Percentiles rank a stretch among this genome's conserved stretches.
Evolutionary conservation across 1,139 yeast genomes (phyloP).

Genomic region (Zhuliangozyma parablackwelliae): DNA sequence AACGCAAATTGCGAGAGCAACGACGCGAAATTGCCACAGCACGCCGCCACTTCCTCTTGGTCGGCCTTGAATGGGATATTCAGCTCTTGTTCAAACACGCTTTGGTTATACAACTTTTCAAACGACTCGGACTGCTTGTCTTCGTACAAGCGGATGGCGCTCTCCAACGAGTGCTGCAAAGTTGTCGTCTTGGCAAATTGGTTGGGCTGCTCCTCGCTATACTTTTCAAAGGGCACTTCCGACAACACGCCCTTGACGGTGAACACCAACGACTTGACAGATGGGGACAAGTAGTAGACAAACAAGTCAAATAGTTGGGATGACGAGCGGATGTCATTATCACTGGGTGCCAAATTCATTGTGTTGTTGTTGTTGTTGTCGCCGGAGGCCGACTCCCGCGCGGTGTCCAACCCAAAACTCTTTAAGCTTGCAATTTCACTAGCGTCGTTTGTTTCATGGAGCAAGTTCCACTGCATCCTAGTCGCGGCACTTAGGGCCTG

Average conservation of each 20-base stretch:
- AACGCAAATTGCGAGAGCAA: conserved; percentile 59
- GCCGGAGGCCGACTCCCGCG: conserved; percentile 10
- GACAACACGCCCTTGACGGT: conserved; percentile 60
- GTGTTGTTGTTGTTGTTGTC: conserved; percentile 16
- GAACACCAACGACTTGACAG: conserved; percentile 61
- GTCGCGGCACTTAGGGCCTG: conserved; percentile 68
- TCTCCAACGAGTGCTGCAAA: conserved; percentile 44
- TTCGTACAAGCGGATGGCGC: conserved; percentile 54
- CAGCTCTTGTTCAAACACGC: conserved; percentile 38
- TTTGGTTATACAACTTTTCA: conserved; percentile 54
- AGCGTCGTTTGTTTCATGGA: conserved; percentile 18
- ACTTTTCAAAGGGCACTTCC: conserved; percentile 53
- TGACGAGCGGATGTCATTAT: conserved; percentile 7
- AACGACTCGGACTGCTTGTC: conserved; percentile 56
- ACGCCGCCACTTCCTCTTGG: conserved; percentile 79
- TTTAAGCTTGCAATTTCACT: conserved; percentile 6
- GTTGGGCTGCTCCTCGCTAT: conserved; percentile 20
- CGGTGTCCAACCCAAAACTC: conserved; percentile 16
- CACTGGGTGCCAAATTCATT: conserved; percentile 1
- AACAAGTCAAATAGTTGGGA: conserved; percentile 59
- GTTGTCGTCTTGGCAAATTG: conserved; percentile 36
- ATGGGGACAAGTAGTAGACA: conserved; percentile 66
- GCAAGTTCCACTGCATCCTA: conserved; percentile 58
- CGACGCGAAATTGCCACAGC: conserved; percentile 76
- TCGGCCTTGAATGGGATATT: conserved; percentile 49